Evolutionary conservation across 1,284 basidiomycete genomes (phyloP).

Genomic region (Schizophyllum commune): DNA sequence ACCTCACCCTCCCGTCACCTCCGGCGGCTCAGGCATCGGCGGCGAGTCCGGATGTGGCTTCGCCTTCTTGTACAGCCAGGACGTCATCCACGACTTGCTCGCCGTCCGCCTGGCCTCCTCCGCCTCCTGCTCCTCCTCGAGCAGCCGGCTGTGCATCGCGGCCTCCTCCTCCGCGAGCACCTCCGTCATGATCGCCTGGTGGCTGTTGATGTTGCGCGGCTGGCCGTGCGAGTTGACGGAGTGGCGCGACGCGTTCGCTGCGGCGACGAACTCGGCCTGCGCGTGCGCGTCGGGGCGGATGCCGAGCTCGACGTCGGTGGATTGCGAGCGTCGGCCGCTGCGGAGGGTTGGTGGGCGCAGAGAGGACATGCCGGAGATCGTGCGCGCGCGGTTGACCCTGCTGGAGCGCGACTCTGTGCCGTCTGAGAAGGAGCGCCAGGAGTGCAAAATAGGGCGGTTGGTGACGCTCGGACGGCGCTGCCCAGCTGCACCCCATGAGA

Average conservation of each 20-base stretch:
- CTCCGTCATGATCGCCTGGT: conserved; percentile 56
- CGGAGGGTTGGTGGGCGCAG: conserved; percentile 22
- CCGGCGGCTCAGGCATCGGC: neutral
- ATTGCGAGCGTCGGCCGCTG: conserved; percentile 15
- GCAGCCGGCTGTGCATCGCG: conserved; percentile 42
- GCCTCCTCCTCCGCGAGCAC: conserved; percentile 59
- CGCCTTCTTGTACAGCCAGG: conserved; percentile 51
- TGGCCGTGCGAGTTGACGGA: conserved; percentile 20
- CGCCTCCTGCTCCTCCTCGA: conserved; percentile 48
- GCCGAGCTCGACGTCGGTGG: conserved; percentile 28
- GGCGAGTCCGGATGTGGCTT: conserved; percentile 8
- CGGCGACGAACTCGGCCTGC: conserved; percentile 31
- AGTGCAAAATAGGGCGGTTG: conserved; percentile 12
- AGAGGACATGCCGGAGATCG: conserved; percentile 31
- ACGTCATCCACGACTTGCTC: conserved; percentile 48
- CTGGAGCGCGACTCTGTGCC: conserved; percentile 7
- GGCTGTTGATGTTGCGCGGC: conserved; percentile 36
- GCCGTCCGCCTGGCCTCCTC: conserved; percentile 27
- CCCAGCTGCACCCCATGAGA: neutral
- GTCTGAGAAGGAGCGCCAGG: conserved; percentile 31
- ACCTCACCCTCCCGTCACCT: too few relatives aligned
- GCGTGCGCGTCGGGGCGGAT: conserved; percentile 34
- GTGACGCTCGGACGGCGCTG: conserved; percentile 20
- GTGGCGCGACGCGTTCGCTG: conserved; percentile 28
- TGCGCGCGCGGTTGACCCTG: conserved; percentile 19